Base-by-base conservation (phyloP, 2,329 filamentous ascomycete species). In the Didymellaceae sp. region DNA sequence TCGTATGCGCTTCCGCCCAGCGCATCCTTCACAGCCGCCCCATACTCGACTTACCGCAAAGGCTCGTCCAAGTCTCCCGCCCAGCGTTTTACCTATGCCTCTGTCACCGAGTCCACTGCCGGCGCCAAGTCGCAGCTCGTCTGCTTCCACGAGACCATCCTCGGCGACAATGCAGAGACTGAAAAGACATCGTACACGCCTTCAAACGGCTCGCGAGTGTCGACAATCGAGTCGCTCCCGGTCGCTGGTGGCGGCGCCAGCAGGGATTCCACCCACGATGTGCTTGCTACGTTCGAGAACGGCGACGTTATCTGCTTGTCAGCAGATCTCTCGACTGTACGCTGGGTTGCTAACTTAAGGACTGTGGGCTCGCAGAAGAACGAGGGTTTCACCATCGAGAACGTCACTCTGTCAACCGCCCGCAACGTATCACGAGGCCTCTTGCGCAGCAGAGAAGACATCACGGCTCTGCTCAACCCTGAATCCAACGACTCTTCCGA, bases 1-100 rank as follows among this genome's bases (percentile, higher is more conserved):
- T 86, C 84, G 13, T 85, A 86, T 66, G 82, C 83, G 42, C 74
- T 86, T 13, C 82, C 84, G 26, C 84, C 84, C 21, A 79, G 84
- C 62, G 80, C 82, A 18, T 77, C 75, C 13, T 82, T 86, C 65
- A 77, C 78, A 45, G 81, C 81, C 43, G 75, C 80, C 25, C 84
- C 84, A 43, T 83, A 78, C 63, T 86, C 84, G 18, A 75, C 85
- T 34, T 80, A 82, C 65, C 74, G 76, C 55, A 82, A 80, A 65
- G 67, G 75, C 34, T 63, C 70, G 22, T 75, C 75, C 24, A 75
- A 73, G 26, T 69, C 70, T 9, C 61, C 68, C 3, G 73, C 79
- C 1, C 78, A 77, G 47, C 78, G 84, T 61, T 80, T 79, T 44
- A 86, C 83, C 16, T 86, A 84, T 63, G 79, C 79, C 42, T 79